These are phyloP conservation scores for Yarrowia divulgata DNA, from an alignment of 805 yeast species.

Conservation along the genomic window DNA sequence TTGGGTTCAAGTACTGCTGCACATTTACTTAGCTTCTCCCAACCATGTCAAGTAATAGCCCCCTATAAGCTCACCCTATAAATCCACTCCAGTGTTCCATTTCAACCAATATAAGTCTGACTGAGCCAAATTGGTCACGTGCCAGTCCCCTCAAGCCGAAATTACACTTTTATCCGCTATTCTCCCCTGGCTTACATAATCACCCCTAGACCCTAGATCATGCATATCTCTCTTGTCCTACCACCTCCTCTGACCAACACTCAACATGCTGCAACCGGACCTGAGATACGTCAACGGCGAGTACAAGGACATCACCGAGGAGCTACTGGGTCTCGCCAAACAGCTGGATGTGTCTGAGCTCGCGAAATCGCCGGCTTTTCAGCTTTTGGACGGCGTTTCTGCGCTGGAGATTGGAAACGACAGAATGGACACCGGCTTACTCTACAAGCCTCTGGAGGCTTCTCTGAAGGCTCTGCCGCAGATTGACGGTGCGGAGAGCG, in stretches of 20 bases:
- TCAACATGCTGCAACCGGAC: slow-evolving; percentile 29
- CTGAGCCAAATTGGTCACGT: too few relatives aligned
- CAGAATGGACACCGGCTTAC: slow-evolving; percentile 78
- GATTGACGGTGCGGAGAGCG: slow-evolving; percentile 53
- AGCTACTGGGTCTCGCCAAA: slow-evolving; percentile 43
- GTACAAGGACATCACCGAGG: slow-evolving; percentile 48
- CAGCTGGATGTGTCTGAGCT: slow-evolving; percentile 61
- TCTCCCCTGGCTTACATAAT: background rate
- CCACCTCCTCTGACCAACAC: too few relatives aligned
- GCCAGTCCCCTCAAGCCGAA: too few relatives aligned
- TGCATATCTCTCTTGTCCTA: too few relatives aligned
- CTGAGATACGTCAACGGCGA: slow-evolving; percentile 45
- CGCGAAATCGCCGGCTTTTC: slow-evolving; percentile 64
- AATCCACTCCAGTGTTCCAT: too few relatives aligned
- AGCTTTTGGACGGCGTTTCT: slow-evolving; percentile 81
- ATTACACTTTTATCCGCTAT: too few relatives aligned
- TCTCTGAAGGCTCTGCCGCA: slow-evolving; percentile 56
- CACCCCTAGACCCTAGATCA: background rate
- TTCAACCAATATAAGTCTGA: too few relatives aligned
- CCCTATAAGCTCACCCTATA: too few relatives aligned
- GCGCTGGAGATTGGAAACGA: slow-evolving; percentile 74
- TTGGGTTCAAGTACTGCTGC: too few relatives aligned
- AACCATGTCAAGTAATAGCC: too few relatives aligned
- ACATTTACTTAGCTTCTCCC: too few relatives aligned
- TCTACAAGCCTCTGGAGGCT: slow-evolving; percentile 54